These are phyloP conservation scores for Malus fusca DNA, from an alignment of 306 rosid species.

Conservation along the genomic window DNA sequence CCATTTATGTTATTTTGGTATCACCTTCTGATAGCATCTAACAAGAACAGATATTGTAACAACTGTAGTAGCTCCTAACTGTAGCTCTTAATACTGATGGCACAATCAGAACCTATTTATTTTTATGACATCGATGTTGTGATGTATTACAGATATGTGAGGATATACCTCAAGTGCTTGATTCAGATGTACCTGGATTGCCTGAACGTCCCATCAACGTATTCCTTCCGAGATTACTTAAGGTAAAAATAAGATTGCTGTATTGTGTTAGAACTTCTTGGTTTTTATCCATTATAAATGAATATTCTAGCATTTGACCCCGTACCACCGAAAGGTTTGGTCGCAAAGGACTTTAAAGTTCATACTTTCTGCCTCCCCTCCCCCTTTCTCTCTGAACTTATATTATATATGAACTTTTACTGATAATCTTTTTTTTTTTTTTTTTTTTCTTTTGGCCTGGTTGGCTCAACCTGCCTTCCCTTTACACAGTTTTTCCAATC, in stretches of 20 bases:
- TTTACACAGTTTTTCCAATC: conserved; percentile 79
- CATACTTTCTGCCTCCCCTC: not conserved
- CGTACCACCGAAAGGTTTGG: no score
- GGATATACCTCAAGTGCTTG: conserved; percentile 95
- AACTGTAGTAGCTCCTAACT: not conserved
- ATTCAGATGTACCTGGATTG: conserved; percentile 85
- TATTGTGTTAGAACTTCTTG: not conserved
- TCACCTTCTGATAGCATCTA: not conserved
- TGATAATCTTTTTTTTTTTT: not conserved
- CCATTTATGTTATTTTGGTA: not conserved
- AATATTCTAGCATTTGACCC: no score
- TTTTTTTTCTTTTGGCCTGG: not conserved
- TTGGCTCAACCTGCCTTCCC: conserved; percentile 7
- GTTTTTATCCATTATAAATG: not conserved
- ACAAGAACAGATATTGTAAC: not conserved
- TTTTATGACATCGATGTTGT: conserved; percentile 1
- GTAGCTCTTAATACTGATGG: not conserved
- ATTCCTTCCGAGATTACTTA: conserved; percentile 77
- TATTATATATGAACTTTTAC: not conserved
- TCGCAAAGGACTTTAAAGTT: not conserved
- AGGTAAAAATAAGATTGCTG: conserved; percentile 38
- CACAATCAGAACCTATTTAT: not conserved
- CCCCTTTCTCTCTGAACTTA: not conserved
- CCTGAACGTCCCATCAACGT: conserved; percentile 87
- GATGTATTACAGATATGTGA: conserved; percentile 67